Evolutionary conservation across 352 stramenopile species (phyloP).

Genomic region (Halophytophthora polymorphica): DNA sequence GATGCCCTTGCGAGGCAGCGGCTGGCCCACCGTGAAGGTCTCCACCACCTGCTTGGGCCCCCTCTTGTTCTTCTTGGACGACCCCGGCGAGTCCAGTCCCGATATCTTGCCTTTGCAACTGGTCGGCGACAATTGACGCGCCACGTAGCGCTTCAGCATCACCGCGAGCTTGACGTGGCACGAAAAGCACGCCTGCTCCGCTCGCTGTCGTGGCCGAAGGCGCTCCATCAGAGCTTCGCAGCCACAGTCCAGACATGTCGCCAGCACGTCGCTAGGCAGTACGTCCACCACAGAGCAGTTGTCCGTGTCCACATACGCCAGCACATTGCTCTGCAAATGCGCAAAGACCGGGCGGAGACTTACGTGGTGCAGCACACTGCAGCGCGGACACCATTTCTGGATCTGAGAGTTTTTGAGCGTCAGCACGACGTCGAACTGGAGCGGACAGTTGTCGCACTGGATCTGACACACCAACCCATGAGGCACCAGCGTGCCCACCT

Average conservation of each 20-base stretch:
- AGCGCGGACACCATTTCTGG: constrained; percentile 81
- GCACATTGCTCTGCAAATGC: constrained; percentile 55
- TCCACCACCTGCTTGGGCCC: constrained; percentile 33
- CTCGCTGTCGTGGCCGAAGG: constrained; percentile 45
- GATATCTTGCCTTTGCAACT: constrained; percentile 13
- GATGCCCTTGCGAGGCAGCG: constrained; percentile 60
- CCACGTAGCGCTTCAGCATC: constrained; percentile 55
- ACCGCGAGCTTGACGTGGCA: constrained; percentile 81
- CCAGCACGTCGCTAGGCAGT: constrained; percentile 66
- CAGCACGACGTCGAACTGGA: constrained; percentile 64
- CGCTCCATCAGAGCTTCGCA: constrained; percentile 60
- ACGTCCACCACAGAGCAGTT: constrained; percentile 75
- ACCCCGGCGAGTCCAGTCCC: constrained; percentile 9
- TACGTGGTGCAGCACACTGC: constrained; percentile 68
- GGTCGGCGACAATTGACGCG: constrained; percentile 19
- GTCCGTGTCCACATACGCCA: constrained; percentile 69
- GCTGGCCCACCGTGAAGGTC: constrained; percentile 63
- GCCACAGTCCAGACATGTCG: constrained; percentile 63
- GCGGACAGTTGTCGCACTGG: constrained; percentile 68
- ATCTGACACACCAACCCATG: constrained; percentile 64
- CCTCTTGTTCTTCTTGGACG: constrained; percentile 36
- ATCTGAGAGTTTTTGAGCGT: constrained; percentile 38
- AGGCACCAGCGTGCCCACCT: constrained; percentile 71
- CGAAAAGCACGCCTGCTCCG: constrained; percentile 64
- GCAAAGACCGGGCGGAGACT: constrained; percentile 66